phyloP scores from a whole-genome alignment of 345 rosid species.

The Jatropha curcas region DNA sequence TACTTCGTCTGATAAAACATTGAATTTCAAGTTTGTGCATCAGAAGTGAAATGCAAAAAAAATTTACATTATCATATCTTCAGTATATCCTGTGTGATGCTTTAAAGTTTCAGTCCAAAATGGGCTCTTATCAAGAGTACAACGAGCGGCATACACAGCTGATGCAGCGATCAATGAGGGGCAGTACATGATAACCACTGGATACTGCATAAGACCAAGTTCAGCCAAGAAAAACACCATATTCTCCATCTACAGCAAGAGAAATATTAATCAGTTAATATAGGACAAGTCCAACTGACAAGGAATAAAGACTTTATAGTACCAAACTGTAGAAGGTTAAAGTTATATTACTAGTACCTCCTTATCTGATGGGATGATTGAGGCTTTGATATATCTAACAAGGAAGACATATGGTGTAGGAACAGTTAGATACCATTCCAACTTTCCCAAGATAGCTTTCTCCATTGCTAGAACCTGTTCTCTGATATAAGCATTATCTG shows the following conservation, averaged over 20 bases:
- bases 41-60: neutral
- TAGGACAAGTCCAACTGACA: no score
- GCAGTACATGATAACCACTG: conserved; percentile 34
- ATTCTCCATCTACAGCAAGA: conserved; percentile 58
- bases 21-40: neutral
- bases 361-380: conserved; percentile 44
- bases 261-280: neutral
- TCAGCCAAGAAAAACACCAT: conserved; percentile 77
- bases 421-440: conserved; percentile 81
- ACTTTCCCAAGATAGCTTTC: conserved; percentile 65
- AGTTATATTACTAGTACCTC: conserved; percentile 38
- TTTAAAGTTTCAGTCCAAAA: conserved; percentile 69
- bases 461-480: conserved; percentile 81
- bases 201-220: conserved; percentile 70
- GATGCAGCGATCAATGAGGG: conserved; percentile 86
- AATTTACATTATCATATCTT: conserved; percentile 55
- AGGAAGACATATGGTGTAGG: conserved; percentile 90
- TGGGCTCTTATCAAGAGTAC: conserved; percentile 61
- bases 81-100: conserved; percentile 72
- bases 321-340: no score
- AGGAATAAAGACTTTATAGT: no score
- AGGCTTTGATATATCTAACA: conserved; percentile 75
- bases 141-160: conserved; percentile 87
- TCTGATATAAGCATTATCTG: conserved; percentile 75
- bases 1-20: neutral